A percentile compares a stretch with the other conserved stretches of the same genome.
Evolutionary conservation across 148 eudicot species (phyloP).

Genomic region (Rhododendron williamsianum): DNA sequence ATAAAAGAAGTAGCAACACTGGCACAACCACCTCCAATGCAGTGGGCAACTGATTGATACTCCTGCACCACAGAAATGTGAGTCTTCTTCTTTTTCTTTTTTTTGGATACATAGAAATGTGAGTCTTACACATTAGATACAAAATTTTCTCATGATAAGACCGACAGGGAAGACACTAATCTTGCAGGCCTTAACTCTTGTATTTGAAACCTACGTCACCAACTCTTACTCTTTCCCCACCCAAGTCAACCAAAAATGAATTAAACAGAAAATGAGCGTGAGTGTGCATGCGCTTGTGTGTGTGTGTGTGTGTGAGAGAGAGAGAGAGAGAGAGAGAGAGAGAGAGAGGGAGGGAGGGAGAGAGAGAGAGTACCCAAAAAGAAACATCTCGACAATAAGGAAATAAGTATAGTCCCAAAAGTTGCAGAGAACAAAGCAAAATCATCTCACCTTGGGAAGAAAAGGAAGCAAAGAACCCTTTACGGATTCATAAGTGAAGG

Average conservation of each 20-base stretch:
- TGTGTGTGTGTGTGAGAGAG: neutral
- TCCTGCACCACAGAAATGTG: slow-evolving; percentile 45
- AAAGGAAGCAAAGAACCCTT: slow-evolving; percentile 76
- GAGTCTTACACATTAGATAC: slow-evolving; percentile 8
- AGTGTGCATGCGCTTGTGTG: neutral
- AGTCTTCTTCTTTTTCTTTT: slow-evolving; percentile 1
- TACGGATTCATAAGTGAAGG: slow-evolving; percentile 86
- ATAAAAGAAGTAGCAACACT: slow-evolving; percentile 93
- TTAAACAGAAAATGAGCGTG: neutral
- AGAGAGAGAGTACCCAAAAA: neutral
- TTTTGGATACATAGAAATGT: neutral
- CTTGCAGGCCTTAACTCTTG: neutral
- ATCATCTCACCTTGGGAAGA: slow-evolving; percentile 55
- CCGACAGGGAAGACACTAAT: neutral
- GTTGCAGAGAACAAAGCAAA: neutral
- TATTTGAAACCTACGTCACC: neutral
- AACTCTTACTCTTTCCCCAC: neutral
- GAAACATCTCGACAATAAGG: neutral
- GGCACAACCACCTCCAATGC: slow-evolving; percentile 93
- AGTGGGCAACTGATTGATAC: slow-evolving; percentile 82
- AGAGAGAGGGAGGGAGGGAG: too few relatives aligned
- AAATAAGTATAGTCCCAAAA: neutral
- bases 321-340: neutral
- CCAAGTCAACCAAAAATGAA: neutral
- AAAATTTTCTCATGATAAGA: neutral